phyloP scores from a whole-genome alignment of 352 stramenopile genomes.

The Plasmopara halstedii region DNA sequence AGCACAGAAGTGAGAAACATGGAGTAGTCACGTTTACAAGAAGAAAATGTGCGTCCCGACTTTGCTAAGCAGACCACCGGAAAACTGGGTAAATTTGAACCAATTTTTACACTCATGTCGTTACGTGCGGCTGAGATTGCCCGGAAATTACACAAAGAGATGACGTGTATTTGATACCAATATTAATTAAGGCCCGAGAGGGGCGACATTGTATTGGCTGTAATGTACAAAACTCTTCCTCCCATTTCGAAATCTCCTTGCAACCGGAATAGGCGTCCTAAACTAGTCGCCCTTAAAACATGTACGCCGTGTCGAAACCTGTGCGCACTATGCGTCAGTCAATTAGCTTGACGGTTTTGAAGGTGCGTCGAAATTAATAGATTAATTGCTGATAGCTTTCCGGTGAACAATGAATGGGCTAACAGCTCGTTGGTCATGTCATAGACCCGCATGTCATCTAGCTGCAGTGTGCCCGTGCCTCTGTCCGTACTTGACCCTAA shows the following conservation, averaged over 20 bases:
- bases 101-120: too few relatives aligned
- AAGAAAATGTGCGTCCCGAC: too few relatives aligned
- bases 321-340: constrained; percentile 57
- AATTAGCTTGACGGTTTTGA: constrained; percentile 53
- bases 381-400: too few relatives aligned
- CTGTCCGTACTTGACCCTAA: constrained; percentile 87
- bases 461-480: constrained; percentile 64
- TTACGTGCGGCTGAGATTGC: too few relatives aligned
- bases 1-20: too few relatives aligned
- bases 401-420: background rate
- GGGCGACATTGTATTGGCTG: constrained; percentile 12
- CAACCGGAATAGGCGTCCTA: constrained; percentile 26
- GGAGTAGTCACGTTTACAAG: too few relatives aligned
- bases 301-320: constrained; percentile 58
- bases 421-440: constrained; percentile 9
- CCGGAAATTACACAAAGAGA: too few relatives aligned
- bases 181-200: background rate
- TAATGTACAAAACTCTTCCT: constrained; percentile 12
- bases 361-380: constrained; percentile 28
- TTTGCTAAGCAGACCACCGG: too few relatives aligned
- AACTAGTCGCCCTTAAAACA: constrained; percentile 11
- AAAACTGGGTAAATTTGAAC: too few relatives aligned
- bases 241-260: constrained; percentile 78
- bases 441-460: constrained; percentile 65
- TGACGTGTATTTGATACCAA: background rate